Conservation (phyloP, 2,329 filamentous ascomycete genomes). For the Ophiostoma piceae region DNA sequence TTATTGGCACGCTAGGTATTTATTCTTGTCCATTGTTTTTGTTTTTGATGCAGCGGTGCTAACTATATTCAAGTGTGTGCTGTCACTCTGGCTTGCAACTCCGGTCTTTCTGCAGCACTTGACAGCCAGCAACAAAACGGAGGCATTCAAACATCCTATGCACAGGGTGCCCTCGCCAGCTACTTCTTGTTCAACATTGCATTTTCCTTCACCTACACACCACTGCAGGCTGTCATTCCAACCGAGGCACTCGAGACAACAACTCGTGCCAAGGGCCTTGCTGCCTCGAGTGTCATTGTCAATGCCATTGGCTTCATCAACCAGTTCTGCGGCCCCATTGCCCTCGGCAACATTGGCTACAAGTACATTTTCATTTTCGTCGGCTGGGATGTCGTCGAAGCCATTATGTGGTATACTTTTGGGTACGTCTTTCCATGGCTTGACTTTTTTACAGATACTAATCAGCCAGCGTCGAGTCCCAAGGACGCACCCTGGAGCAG, state of each 20-base stretch:
- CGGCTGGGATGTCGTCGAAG: neutral
- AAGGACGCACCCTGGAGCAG: conserved; percentile 47
- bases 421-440: neutral
- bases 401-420: neutral
- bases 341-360: conserved; percentile 41
- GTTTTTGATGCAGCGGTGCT: neutral
- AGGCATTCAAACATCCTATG: conserved; percentile 37
- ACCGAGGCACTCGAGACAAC: conserved; percentile 46
- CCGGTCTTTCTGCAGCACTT: neutral
- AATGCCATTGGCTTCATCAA: conserved; percentile 46
- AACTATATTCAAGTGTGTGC: neutral
- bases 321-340: conserved; percentile 45
- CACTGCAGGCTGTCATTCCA: conserved; percentile 45
- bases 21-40: neutral
- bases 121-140: conserved; percentile 29
- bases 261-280: conserved; percentile 50
- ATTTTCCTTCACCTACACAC: conserved; percentile 48
- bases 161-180: conserved; percentile 41
- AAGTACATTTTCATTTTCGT: conserved; percentile 40
- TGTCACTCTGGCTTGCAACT: neutral
- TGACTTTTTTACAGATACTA: conserved; percentile 30
- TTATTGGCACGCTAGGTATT: neutral
- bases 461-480: conserved; percentile 44
- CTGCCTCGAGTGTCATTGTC: conserved; percentile 40
- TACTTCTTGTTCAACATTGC: conserved; percentile 48